These are phyloP conservation scores for Ogataea pignaliae DNA, from an alignment of 805 yeast species.

Conservation along the genomic window DNA sequence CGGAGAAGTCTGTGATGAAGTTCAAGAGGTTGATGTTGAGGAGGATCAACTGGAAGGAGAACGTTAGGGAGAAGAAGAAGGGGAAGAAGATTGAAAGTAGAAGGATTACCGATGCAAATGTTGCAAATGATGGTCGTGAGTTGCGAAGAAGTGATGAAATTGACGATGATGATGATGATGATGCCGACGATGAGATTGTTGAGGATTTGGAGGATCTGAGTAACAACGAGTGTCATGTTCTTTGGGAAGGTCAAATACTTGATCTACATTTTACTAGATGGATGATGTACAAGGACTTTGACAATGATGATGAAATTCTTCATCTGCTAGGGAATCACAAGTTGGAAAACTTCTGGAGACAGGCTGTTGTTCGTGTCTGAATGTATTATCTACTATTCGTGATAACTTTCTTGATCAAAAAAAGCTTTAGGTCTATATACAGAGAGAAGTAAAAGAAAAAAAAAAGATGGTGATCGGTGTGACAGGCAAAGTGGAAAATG, in stretches of 20 bases:
- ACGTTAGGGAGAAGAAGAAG: constrained; percentile 32
- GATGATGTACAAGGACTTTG: constrained; percentile 52
- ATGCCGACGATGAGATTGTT: not conserved
- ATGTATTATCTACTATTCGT: too few species aligned
- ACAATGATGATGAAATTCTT: constrained; percentile 46
- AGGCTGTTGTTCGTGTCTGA: constrained; percentile 20
- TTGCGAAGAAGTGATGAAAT: constrained; percentile 10
- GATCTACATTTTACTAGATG: constrained; percentile 58
- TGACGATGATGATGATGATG: constrained; percentile 8
- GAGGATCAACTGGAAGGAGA: constrained; percentile 69
- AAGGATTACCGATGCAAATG: not conserved
- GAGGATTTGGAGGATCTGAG: constrained; percentile 34
- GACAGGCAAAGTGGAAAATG: too few species aligned
- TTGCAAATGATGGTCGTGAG: too few species aligned
- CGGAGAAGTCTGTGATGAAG: constrained; percentile 52
- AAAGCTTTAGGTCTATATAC: constrained; percentile 3
- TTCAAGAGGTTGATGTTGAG: constrained; percentile 56
- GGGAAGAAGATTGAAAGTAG: not conserved
- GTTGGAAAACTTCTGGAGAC: constrained; percentile 58
- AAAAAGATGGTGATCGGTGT: not conserved
- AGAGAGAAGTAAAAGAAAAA: not conserved
- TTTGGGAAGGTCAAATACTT: constrained; percentile 71
- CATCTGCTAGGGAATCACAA: constrained; percentile 46
- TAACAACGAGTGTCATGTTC: constrained; percentile 40
- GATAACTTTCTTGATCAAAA: too few species aligned